Evolutionary conservation across 495 filamentous ascomycete genomes (phyloP), one percentile per base, ranked within the genome.

Genomic region (Penicillium maclennaniae): DNA sequence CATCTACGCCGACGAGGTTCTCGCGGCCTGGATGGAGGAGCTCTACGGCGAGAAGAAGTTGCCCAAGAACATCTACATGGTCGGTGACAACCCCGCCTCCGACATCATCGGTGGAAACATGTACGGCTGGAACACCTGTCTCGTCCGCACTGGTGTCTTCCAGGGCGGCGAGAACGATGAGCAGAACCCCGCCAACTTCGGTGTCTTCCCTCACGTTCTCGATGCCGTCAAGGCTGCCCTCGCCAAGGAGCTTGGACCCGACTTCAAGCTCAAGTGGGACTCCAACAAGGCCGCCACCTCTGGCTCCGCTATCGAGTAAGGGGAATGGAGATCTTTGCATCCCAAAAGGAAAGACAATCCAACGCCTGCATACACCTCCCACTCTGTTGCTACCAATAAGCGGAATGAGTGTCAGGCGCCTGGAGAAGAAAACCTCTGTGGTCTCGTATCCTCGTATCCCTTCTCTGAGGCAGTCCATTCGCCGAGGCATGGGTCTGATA

Each of bases 51-150:
- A 89, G 68, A 81, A 86, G 70, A 72, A 69, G 38, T 72, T 91
- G 4, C 87, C 87, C 5, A 60, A 82, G 63, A 88, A 90, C 69
- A 73, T 90, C 65, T 90, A 91, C 79, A 91, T 91, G 87, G 72
- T 91, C 43, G 87, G 87, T 56, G 87, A 91, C 73, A 90, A 89
- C 73, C 87, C 86, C 19, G 83, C 83, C 26, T 87, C 84, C 39
- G 86, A 89, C 64, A 89, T 91, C 66, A 76, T 88, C 59, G 86
- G 87, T 56, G 86, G 87, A 45, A 90, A 89, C 74, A 83, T 86
- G 75, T 87, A 91, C 72, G 84, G 85, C 48, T 90, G 87, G 87
- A 89, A 90, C 72, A 89, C 83, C 65, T 74, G 87, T 72, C 66
- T 90, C 37, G 82, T 83, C 49, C 77, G 80, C 59, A 83, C 82